Evolutionary conservation across 129 eudicot species (phyloP), one percentile per base, ranked within the genome.

Genomic region (Arctium minus): DNA sequence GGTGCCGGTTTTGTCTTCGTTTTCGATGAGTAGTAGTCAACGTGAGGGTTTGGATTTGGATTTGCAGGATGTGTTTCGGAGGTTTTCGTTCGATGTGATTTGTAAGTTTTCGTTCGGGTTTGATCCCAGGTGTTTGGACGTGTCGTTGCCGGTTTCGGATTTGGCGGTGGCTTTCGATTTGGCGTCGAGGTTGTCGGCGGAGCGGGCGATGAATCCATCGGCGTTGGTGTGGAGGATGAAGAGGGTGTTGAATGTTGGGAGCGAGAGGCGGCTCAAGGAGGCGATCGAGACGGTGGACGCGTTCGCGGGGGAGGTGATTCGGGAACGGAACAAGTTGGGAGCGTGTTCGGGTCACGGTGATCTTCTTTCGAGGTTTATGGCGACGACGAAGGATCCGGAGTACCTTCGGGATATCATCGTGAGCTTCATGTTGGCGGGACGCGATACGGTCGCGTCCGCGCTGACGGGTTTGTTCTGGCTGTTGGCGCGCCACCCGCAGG

Each of bases 391-490:
- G 4, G 97, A 95, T 64, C 88, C 88, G 33, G 84, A 64, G 0
- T 95, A 88, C 44, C 86, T 95, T 1, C 78, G 94, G 50, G 98
- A 95, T 48, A 89, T 95, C 30, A 84, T 95, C 18, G 44, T 95
- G 7, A 92, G 97, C 80, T 95, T 95, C 36, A 18, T 93, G 9
- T 79, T 95, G 77, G 98, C 97, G 0, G 97, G 97, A 7, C 91
- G 98, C 9, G 98, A 95, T 85, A 89, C 97, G 6, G 88, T 95
- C 6, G 90, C 97, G 1, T 95, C 98, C 3, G 91, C 90, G 69
- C 85, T 95, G 31, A 95, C 97, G 0, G 88, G 97, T 18, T 67
- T 92, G 67, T 91, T 95, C 38, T 85, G 87, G 87, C 73, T 92
- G 36, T 64, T 93, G 73, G 92, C 93, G 1, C 79, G 78, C 32